Percentiles rank a stretch among this genome's conserved stretches.
phyloP scores from a whole-genome alignment of 768 basidiomycete species.

The Collybiopsis confluens region DNA sequence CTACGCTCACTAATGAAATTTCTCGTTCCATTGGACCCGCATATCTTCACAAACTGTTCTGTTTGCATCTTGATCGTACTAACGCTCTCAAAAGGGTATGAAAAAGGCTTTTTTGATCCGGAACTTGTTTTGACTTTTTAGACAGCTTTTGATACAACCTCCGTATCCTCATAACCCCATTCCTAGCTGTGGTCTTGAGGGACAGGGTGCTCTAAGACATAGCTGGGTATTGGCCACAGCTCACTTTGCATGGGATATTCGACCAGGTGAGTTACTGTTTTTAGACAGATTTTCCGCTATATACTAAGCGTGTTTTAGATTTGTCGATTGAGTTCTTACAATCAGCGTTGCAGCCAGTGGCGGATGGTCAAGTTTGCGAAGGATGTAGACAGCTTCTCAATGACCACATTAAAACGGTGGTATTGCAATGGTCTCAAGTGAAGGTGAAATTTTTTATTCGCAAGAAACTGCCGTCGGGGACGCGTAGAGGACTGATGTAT shows the following conservation, averaged over 20 bases:
- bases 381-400: constrained; percentile 59
- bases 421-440: constrained; percentile 74
- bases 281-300: constrained; percentile 1
- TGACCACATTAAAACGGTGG: constrained; percentile 62
- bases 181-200: constrained; percentile 57
- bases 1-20: constrained; percentile 65
- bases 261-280: constrained; percentile 51
- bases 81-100: constrained; percentile 75
- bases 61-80: constrained; percentile 75
- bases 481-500: no score
- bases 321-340: constrained; percentile 69
- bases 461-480: no score
- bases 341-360: constrained; percentile 65
- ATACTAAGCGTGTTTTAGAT: constrained; percentile 37
- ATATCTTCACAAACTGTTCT: constrained; percentile 79
- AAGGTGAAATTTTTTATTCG: no score
- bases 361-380: constrained; percentile 64
- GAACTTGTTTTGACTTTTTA: neutral
- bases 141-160: constrained; percentile 54
- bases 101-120: no score
- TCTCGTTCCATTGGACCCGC: constrained; percentile 66
- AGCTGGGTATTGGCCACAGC: constrained; percentile 82
- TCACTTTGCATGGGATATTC: constrained; percentile 79
- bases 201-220: constrained; percentile 74
- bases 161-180: constrained; percentile 74